Evolutionary conservation across 768 basidiomycete genomes (phyloP), one percentile per base, ranked within the genome.

Genomic region (Mycena metata): DNA sequence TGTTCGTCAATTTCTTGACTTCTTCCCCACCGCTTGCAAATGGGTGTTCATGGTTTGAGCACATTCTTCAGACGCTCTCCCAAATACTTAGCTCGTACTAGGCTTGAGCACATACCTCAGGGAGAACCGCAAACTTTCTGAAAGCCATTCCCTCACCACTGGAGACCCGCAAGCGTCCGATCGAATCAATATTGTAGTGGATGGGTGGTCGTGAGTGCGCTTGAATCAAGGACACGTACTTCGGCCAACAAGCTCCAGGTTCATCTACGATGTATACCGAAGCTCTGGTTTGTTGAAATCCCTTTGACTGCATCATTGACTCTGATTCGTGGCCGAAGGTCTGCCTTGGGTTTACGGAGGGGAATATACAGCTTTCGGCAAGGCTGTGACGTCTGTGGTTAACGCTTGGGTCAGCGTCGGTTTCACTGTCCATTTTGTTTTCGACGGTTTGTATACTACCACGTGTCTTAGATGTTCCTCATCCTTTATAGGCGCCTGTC

Each of bases 261-360:
- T 96, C 79, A 92, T 95, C 67, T 95, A 90, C 75, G 84, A 87
- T 69, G 64, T 95, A 23, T 84, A 91, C 67, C 79, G 84, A 33
- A 82, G 83, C 60, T 89, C 90, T 2, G 83, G 51, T 30, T 6
- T 51, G 33, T 51, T 33, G 10, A 51, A 33, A 30, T 17, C 33
- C n/a, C 9, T 15, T 11, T 51, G 6, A 51, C n/a, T 30, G 15
- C 26, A 33, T 15, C 15, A 12, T 33, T 51, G 30, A 33, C 26
- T 33, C 50, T 51, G 17, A 51, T n/a, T 51, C 15, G 9, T 19
- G 5, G 6, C 19, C 11, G 26, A 13, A 51, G 50, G 80, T 63
- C 80, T 94, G 52, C 89, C 92, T 8, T 95, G 94, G 94, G 92
- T 93, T 0, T 96, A 93, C 73, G 94, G 94, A 8, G 94, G 94